Evolutionary conservation across 2,329 filamentous ascomycete species (phyloP).

Genomic region (Tolypocladium capitatum): DNA sequence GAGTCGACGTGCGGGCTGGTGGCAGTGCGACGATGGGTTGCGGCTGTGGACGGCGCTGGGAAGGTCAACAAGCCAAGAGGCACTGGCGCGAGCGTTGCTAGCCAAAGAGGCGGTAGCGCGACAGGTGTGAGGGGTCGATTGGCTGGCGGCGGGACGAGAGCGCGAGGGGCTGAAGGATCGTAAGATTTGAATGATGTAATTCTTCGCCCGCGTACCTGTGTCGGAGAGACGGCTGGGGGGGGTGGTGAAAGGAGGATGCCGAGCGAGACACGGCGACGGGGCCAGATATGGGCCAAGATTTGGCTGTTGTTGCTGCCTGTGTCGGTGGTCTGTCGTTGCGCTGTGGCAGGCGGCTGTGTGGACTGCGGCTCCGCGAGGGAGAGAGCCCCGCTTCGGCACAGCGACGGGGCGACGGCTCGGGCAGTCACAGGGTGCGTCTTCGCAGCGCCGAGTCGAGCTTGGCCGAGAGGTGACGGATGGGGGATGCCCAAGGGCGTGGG

Average conservation of each 20-base stretch:
- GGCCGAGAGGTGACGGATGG: neutral
- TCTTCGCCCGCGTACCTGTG: too few relatives aligned
- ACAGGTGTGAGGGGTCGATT: conserved; percentile 8
- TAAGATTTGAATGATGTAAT: neutral
- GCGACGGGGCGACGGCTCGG: too few relatives aligned
- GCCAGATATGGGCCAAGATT: neutral
- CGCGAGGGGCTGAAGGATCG: conserved; percentile 2
- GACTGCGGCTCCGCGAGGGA: neutral
- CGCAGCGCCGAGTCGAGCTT: neutral
- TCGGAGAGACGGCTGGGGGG: too few relatives aligned
- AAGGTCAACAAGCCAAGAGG: neutral
- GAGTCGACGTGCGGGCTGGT: neutral
- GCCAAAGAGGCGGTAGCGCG: conserved; percentile 3
- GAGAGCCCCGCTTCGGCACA: neutral
- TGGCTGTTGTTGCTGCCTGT: too few relatives aligned
- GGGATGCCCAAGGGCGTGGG: neutral
- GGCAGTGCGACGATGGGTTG: conserved; percentile 1
- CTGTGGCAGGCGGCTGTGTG: too few relatives aligned
- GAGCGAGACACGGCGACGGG: neutral
- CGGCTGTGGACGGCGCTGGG: neutral
- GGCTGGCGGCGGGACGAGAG: conserved; percentile 3
- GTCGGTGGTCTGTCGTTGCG: too few relatives aligned
- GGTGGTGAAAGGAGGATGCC: neutral
- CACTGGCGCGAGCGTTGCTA: neutral
- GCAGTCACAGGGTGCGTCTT: neutral